Conservation (phyloP, 106 monocot species). For the Allium cepa region DNA sequence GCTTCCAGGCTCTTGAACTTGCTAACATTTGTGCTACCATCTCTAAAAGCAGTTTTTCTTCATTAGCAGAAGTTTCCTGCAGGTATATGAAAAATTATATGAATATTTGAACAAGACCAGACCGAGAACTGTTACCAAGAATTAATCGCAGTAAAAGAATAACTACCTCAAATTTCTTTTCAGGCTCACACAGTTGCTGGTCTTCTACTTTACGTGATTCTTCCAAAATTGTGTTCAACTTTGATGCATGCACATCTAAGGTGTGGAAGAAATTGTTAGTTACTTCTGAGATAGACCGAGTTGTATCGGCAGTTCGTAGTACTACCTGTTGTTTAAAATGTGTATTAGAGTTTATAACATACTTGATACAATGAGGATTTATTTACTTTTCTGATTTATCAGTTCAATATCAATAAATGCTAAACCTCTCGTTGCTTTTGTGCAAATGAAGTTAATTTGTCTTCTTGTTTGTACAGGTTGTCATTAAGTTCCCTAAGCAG, state of each 20-base stretch:
- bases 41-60: constrained; percentile 68
- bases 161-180: constrained; percentile 77
- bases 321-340: constrained; percentile 35
- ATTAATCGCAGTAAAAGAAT: neutral
- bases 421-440: constrained; percentile 23
- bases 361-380: neutral
- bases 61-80: constrained; percentile 64
- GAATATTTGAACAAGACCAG: too few species aligned
- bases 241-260: too few species aligned
- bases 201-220: too few species aligned
- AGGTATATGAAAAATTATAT: neutral
- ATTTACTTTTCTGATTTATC: too few species aligned
- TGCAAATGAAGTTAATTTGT: constrained; percentile 44
- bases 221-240: too few species aligned
- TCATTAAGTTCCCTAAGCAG: constrained; percentile 53
- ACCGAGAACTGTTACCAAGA: too few species aligned
- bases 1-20: constrained; percentile 63
- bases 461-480: constrained; percentile 46
- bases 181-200: constrained; percentile 45
- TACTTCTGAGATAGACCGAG: constrained; percentile 57
- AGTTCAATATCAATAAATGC: too few species aligned
- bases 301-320: constrained; percentile 38
- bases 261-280: constrained; percentile 56
- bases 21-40: constrained; percentile 65
- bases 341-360: neutral